A percentile compares a stretch with the other conserved stretches of the same genome.
Evolutionary conservation across 2,329 filamentous ascomycete genomes (phyloP).

Genomic region (Cucurbitaria berberidis): DNA sequence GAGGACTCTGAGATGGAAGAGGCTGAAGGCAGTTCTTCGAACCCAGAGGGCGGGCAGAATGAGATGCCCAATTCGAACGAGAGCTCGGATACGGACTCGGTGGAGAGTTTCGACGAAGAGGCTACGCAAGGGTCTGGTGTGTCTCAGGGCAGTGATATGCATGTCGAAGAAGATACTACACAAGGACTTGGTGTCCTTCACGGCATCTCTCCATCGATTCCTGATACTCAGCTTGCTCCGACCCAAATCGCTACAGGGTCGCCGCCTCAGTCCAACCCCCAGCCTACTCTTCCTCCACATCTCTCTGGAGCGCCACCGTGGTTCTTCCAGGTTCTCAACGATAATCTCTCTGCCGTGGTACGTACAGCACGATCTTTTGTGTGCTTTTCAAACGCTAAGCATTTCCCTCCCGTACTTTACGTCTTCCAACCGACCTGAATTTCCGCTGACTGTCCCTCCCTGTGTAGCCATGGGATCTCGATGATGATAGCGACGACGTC

Average conservation of each 20-base stretch:
- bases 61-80: not conserved
- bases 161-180: too few species aligned
- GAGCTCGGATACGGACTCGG: conserved; percentile 1
- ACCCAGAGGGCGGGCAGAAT: not conserved
- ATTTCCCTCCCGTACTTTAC: too few species aligned
- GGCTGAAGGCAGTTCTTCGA: not conserved
- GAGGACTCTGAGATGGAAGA: conserved; percentile 4
- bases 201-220: not conserved
- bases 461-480: not conserved
- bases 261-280: not conserved
- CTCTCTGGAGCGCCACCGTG: conserved; percentile 1
- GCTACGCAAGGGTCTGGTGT: not conserved
- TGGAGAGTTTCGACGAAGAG: too few species aligned
- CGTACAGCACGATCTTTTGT: too few species aligned
- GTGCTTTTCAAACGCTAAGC: too few species aligned
- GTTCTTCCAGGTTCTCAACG: not conserved
- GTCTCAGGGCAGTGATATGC: not conserved
- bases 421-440: too few species aligned
- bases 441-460: not conserved
- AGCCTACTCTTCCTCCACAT: not conserved
- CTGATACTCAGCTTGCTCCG: not conserved
- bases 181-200: too few species aligned
- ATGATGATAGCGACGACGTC: conserved; percentile 4
- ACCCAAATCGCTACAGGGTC: not conserved
- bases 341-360: not conserved